These are phyloP conservation scores for Saccharum hybrid DNA, from an alignment of 202 grass and related monocot species.

Conservation along the genomic window DNA sequence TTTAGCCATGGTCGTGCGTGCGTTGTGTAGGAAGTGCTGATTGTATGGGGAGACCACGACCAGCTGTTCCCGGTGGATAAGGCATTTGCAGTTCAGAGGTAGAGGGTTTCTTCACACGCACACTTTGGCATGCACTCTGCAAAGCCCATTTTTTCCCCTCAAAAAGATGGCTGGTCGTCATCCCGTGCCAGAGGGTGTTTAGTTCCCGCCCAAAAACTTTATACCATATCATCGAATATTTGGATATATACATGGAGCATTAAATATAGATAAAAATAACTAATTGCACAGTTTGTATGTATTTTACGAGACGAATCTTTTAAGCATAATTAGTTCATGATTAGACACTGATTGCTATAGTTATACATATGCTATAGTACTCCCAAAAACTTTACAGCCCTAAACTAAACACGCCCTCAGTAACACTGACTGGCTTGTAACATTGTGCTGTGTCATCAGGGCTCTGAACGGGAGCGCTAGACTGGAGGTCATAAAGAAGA, in stretches of 20 bases:
- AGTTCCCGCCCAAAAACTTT: no score
- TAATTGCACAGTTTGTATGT: no score
- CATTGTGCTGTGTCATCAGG: slow-evolving; percentile 33
- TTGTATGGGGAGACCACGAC: slow-evolving; percentile 85
- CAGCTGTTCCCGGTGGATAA: slow-evolving; percentile 75
- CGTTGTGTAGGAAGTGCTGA: slow-evolving; percentile 61
- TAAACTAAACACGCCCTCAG: background rate
- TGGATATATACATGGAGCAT: no score
- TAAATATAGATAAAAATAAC: no score
- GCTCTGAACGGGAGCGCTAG: slow-evolving; percentile 58
- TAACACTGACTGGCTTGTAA: no score
- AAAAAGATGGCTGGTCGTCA: background rate
- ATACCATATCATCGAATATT: no score
- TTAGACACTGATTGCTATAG: no score
- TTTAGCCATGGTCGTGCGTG: background rate
- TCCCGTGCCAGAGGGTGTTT: no score
- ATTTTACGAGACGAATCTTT: no score
- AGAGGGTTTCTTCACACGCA: background rate
- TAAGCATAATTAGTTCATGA: no score
- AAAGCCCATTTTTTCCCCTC: background rate
- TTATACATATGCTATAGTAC: no score
- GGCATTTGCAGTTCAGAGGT: slow-evolving; percentile 70
- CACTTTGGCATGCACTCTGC: background rate
- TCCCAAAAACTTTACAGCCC: no score
- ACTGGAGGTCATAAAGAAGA: slow-evolving; percentile 66